Evolutionary conservation across 23 red algal species (phyloP).

Genomic region (Agarophyton chilense): DNA sequence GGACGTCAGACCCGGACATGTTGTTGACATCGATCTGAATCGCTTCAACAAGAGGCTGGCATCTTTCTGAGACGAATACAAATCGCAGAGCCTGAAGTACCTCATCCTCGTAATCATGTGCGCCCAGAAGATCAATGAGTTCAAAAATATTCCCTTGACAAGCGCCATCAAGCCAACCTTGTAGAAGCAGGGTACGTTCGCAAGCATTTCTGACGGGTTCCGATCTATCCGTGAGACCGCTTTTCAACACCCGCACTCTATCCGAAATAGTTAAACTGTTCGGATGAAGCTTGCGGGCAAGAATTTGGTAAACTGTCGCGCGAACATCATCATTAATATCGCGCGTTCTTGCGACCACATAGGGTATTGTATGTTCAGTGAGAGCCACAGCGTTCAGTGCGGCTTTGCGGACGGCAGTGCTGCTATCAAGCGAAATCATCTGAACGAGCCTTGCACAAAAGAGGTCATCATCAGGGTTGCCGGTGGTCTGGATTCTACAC

Average conservation of each 20-base stretch:
- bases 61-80: constrained; percentile 32
- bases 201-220: constrained; percentile 22
- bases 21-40: constrained; percentile 68
- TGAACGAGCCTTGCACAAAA: constrained; percentile 19
- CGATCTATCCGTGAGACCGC: constrained; percentile 47
- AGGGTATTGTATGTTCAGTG: constrained; percentile 33
- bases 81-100: constrained; percentile 51
- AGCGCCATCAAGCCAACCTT: constrained; percentile 68
- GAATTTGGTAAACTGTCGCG: constrained; percentile 26
- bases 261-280: constrained; percentile 12
- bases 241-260: constrained; percentile 33
- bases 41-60: constrained; percentile 33
- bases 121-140: constrained; percentile 59
- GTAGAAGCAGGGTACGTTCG: constrained; percentile 48
- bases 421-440: constrained; percentile 43
- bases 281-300: constrained; percentile 47
- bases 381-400: constrained; percentile 59
- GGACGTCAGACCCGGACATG: constrained; percentile 28
- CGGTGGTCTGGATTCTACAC: constrained; percentile 57
- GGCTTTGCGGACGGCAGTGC: constrained; percentile 66
- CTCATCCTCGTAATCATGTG: constrained; percentile 48
- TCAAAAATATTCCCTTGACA: constrained; percentile 59
- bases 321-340: constrained; percentile 66
- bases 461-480: constrained; percentile 41
- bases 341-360: constrained; percentile 28